Conservation (phyloP, 805 yeast species). For the Metschnikowia kunwiensis region DNA sequence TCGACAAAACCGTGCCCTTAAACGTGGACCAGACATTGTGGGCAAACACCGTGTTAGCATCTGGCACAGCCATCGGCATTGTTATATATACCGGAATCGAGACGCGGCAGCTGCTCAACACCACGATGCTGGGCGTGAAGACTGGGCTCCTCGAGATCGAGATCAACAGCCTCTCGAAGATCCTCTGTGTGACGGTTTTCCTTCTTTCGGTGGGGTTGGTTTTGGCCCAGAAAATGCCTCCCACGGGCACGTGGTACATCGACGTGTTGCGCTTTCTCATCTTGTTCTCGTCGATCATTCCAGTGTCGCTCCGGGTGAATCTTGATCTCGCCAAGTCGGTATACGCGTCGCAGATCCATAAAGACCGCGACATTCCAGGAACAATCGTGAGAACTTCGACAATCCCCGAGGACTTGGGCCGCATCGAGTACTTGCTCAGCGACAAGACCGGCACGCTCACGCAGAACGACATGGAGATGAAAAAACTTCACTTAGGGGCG, state of each 20-base stretch:
- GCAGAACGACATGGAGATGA: constrained; percentile 96
- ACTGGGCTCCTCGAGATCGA: constrained; percentile 88
- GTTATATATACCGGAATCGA: constrained; percentile 88
- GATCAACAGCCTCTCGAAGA: constrained; percentile 82
- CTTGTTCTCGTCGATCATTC: constrained; percentile 90
- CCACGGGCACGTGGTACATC: constrained; percentile 71
- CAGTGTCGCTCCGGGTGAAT: constrained; percentile 92
- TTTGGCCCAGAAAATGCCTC: constrained; percentile 69
- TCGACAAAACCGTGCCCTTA: constrained; percentile 56
- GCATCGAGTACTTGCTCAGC: constrained; percentile 86
- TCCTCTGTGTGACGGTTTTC: constrained; percentile 84
- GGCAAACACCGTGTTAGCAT: constrained; percentile 97
- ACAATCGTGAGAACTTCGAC: constrained; percentile 96
- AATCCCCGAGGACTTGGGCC: constrained; percentile 95
- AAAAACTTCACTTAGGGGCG: constrained; percentile 86
- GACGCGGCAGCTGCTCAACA: constrained; percentile 93
- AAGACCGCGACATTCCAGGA: constrained; percentile 73
- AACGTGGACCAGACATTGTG: constrained; percentile 90
- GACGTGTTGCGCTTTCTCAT: constrained; percentile 89
- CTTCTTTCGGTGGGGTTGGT: constrained; percentile 73
- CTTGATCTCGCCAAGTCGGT: constrained; percentile 94
- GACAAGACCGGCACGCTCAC: constrained; percentile 98
- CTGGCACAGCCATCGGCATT: constrained; percentile 87
- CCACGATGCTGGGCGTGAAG: constrained; percentile 82
- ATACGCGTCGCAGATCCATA: constrained; percentile 92